These are phyloP conservation scores for Triticum urartu DNA, from an alignment of 176 grass and related monocot genomes.

Conservation along the genomic window DNA sequence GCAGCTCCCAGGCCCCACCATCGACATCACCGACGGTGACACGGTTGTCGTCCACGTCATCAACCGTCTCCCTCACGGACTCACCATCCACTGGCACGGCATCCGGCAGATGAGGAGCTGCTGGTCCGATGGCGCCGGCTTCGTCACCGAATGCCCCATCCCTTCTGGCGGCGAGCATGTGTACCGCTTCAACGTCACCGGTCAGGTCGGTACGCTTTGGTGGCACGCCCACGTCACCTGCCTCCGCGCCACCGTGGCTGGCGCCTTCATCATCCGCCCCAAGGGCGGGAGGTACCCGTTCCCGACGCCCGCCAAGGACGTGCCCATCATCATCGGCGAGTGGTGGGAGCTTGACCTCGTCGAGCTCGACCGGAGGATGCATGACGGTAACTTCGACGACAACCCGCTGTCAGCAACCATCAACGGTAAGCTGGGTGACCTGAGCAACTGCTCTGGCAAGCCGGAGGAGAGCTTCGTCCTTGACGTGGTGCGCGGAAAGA, in stretches of 20 bases:
- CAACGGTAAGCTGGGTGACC: conserved; percentile 52
- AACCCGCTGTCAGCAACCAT: conserved; percentile 42
- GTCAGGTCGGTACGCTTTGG: background rate
- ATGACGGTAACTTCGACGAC: conserved; percentile 29
- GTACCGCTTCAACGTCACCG: conserved; percentile 37
- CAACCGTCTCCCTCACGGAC: background rate
- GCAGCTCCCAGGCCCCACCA: background rate
- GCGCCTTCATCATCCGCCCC: conserved; percentile 34
- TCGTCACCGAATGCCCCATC: conserved; percentile 47
- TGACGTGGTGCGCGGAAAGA: conserved; percentile 37
- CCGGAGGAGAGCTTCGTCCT: conserved; percentile 40
- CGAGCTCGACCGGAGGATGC: background rate
- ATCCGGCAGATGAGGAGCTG: background rate
- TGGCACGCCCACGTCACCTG: conserved; percentile 24
- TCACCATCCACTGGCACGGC: background rate
- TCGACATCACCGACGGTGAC: conserved; percentile 30
- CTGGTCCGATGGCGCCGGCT: conserved; percentile 40
- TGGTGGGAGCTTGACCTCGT: conserved; percentile 23
- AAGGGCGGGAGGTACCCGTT: conserved; percentile 20
- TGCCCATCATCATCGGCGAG: conserved; percentile 45
- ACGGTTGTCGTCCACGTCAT: conserved; percentile 27
- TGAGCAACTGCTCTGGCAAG: conserved; percentile 33
- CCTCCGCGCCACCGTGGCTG: conserved; percentile 26
- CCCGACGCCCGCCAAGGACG: background rate
- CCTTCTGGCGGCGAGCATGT: background rate